A percentile compares a stretch with the other conserved stretches of the same genome.
Evolutionary conservation across 768 basidiomycete genomes (phyloP).

Genomic region (Imleria badia): DNA sequence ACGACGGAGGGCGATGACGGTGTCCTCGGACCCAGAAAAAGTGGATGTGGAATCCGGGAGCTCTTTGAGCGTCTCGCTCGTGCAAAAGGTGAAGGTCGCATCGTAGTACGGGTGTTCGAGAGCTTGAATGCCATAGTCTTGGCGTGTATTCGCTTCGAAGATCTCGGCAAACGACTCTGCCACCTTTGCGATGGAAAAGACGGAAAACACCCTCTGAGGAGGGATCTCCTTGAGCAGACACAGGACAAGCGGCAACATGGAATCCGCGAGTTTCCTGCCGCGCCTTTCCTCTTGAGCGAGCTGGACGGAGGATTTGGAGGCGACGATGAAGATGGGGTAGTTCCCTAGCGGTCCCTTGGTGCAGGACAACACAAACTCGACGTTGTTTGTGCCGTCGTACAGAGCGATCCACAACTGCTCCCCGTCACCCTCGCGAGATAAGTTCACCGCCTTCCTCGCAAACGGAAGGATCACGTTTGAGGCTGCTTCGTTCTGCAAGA

Average conservation of each 20-base stretch:
- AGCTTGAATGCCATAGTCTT: conserved; percentile 18
- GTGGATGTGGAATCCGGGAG: background rate
- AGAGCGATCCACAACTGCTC: conserved; percentile 35
- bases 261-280: background rate
- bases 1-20: conserved; percentile 31
- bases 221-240: conserved; percentile 14
- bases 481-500: conserved; percentile 29
- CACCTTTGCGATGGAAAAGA: conserved; percentile 58
- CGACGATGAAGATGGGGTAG: conserved; percentile 17
- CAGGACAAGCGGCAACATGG: conserved; percentile 9
- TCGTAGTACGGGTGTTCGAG: conserved; percentile 55
- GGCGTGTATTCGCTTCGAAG: conserved; percentile 41
- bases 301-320: conserved; percentile 14
- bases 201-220: conserved; percentile 45
- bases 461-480: conserved; percentile 44
- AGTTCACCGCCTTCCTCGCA: conserved; percentile 30
- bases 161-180: conserved; percentile 43
- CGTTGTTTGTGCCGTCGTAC: conserved; percentile 15
- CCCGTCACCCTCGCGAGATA: background rate
- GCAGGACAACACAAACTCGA: conserved; percentile 11
- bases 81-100: conserved; percentile 59
- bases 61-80: conserved; percentile 37
- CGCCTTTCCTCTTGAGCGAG: conserved; percentile 11
- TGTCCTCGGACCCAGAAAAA: conserved; percentile 3
- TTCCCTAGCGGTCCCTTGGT: background rate